Evolutionary conservation across 345 rosid species (phyloP).

Genomic region (Trapa bicornis): DNA sequence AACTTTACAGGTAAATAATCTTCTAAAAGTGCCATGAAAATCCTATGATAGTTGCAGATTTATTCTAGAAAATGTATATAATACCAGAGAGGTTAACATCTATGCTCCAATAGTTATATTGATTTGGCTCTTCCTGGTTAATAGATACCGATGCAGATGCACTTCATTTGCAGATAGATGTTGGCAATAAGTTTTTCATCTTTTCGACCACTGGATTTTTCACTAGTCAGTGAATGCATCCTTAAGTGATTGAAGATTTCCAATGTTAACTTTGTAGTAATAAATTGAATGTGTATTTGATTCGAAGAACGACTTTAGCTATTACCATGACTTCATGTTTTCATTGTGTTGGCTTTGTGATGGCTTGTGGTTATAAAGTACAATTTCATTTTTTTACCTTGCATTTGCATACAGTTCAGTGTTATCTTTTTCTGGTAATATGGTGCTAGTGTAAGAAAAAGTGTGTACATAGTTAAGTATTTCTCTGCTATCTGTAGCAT

Average conservation of each 20-base stretch:
- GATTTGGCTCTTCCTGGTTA: background rate
- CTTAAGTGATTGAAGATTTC: background rate
- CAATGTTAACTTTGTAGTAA: background rate
- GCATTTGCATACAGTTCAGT: background rate
- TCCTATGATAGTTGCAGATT: background rate
- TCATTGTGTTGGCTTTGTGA: background rate
- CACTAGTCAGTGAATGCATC: background rate
- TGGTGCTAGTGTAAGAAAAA: background rate
- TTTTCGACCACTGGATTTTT: background rate
- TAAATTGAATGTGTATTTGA: background rate
- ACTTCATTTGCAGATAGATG: background rate
- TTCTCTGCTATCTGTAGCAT: conserved; percentile 34
- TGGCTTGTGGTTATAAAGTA: background rate
- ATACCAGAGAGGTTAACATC: background rate
- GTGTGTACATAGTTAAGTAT: background rate
- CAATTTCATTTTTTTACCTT: background rate
- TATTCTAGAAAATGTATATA: background rate
- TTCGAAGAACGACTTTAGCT: background rate
- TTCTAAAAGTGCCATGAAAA: background rate
- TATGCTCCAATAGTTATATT: background rate
- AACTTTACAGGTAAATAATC: conserved; percentile 48
- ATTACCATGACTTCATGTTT: background rate
- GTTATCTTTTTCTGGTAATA: background rate
- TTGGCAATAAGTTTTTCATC: background rate
- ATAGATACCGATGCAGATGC: background rate